These are phyloP conservation scores for Rutstroemia sydowiana DNA, from an alignment of 2,329 filamentous ascomycete species.

Conservation along the genomic window DNA sequence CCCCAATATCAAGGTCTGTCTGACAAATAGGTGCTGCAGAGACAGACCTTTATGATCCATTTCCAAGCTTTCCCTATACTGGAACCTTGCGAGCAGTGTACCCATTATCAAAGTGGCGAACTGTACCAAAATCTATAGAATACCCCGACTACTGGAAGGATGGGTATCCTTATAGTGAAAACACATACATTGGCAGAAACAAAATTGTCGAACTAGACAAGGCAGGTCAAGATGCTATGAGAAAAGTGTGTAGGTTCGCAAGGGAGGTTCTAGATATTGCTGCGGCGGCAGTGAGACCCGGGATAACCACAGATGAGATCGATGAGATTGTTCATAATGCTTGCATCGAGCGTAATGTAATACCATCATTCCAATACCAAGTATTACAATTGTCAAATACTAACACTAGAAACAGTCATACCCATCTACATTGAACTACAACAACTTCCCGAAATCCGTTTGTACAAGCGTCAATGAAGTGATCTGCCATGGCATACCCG, in stretches of 20 bases:
- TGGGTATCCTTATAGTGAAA: slow-evolving; percentile 62
- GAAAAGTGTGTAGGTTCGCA: slow-evolving; percentile 79
- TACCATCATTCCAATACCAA: slow-evolving; percentile 4
- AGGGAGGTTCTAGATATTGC: slow-evolving; percentile 91
- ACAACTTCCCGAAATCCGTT: slow-evolving; percentile 94
- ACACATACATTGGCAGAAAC: slow-evolving; percentile 52
- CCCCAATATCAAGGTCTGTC: slow-evolving; percentile 74
- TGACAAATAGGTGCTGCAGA: slow-evolving; percentile 73
- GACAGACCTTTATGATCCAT: slow-evolving; percentile 86
- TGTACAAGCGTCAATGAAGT: slow-evolving; percentile 96
- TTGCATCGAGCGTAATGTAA: slow-evolving; percentile 83
- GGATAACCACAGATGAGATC: slow-evolving; percentile 90
- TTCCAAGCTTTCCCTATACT: slow-evolving; percentile 77
- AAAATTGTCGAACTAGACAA: slow-evolving; percentile 78
- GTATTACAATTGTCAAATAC: neutral
- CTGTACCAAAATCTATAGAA: slow-evolving; percentile 71
- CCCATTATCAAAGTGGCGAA: slow-evolving; percentile 64
- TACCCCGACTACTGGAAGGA: slow-evolving; percentile 83
- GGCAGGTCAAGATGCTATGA: slow-evolving; percentile 76
- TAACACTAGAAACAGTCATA: slow-evolving; percentile 57
- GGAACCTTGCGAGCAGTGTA: slow-evolving; percentile 81
- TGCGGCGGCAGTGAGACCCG: slow-evolving; percentile 75
- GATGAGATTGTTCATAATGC: slow-evolving; percentile 94
- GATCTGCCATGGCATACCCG: slow-evolving; percentile 97
- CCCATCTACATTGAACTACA: slow-evolving; percentile 90